Base-by-base conservation (phyloP, 2,329 filamentous ascomycete genomes). In the Cladosporium sp. region DNA sequence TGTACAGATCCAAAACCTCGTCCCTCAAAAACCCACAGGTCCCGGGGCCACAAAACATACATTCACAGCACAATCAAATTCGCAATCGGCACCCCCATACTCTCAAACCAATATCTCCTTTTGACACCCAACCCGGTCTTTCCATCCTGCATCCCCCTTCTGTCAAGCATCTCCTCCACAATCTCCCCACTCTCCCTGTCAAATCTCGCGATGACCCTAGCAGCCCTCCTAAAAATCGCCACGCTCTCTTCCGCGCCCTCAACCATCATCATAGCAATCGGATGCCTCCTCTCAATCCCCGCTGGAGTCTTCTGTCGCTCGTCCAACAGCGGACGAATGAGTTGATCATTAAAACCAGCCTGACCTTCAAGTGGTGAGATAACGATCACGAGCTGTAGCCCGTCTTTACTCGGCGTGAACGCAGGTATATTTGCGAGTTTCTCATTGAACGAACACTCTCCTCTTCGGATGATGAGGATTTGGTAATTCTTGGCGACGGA, bases 351-450 rank as follows among this genome's bases (percentile, higher is more conserved):
- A 10, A 50, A 28, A 6, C 66, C 68, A 7, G 68, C 70, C 19
- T 71, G 66, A 8, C 68, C 70, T 17, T 83, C 81, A 3, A 84
- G 82, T 55, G 82, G 83, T 15, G 81, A 86, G 4, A 97, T 83
- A 0, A 97, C 75, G 42, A 97, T 77, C 25, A 97, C 90, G 3
- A 97, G 81, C 71, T 96, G 89, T 17, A 97, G 77, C 0, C 85
- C 80, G 3, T 73, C 70, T 0, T 78, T 71, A 0, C 79, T 77
- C 1, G 69, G 68, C 1, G 85, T 79, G 69, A 87, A 93, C 9
- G 84, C 83, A 0, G 93, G 91, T n/a, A 97, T 91, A 63, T 90
- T 92, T 52, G 82, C 80, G 0, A 97, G 76, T 72, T 99, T 99
- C 25, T 87, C 76, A 35, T 83, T 87, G 72, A 97, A 97, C 22